These are phyloP conservation scores for Malus hybrid DNA, from an alignment of 331 rosid species.

Conservation along the genomic window DNA sequence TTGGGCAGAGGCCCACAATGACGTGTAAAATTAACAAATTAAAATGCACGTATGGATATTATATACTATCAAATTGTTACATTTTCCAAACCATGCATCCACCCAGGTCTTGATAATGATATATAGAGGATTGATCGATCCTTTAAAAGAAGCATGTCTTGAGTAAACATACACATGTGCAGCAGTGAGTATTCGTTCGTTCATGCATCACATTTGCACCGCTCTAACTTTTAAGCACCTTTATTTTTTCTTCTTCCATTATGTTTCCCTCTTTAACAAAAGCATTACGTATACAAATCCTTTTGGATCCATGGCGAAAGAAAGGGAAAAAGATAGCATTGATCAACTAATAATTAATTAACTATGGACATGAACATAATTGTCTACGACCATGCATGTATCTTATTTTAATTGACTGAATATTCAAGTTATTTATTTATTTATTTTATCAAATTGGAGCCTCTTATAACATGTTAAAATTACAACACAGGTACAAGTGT, in stretches of 20 bases:
- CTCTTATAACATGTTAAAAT: no score
- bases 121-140: neutral
- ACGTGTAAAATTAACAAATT: no score
- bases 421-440: neutral
- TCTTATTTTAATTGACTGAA: neutral
- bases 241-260: constrained; percentile 9
- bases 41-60: neutral
- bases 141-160: constrained; percentile 19
- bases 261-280: constrained; percentile 23
- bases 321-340: constrained; percentile 17
- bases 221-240: neutral
- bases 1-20: no score
- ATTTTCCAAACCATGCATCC: neutral
- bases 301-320: constrained; percentile 12
- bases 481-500: no score
- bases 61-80: neutral
- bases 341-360: constrained; percentile 15
- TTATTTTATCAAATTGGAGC: no score
- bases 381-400: neutral
- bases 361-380: neutral
- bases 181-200: constrained; percentile 1
- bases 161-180: constrained; percentile 31
- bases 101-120: neutral
- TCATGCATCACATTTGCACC: constrained; percentile 9
- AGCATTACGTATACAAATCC: constrained; percentile 17